Conservation (phyloP, 345 rosid species). For the Arabidopsis thaliana region TAIR10.1 NC_003076.8:22239001-22239500, state of each 20-base stretch:
- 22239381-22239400: constrained; percentile 14
- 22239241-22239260: constrained; percentile 29
- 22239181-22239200: constrained; percentile 22
- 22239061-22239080: constrained; percentile 31
- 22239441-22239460: neutral
- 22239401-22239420: neutral
- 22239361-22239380: constrained; percentile 25
- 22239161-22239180: constrained; percentile 11
- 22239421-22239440: neutral
- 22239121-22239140: constrained; percentile 30
- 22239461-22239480: no score
- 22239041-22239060: constrained; percentile 33
- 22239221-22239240: constrained; percentile 2
- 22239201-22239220: constrained; percentile 9
- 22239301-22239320: constrained; percentile 24
- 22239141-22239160: neutral
- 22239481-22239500: neutral
- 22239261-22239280: constrained; percentile 4
- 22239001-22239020: constrained; percentile 34
- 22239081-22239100: constrained; percentile 28
- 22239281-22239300: constrained; percentile 7
- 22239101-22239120: constrained; percentile 21
- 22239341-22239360: constrained; percentile 16
- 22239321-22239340: constrained; percentile 6
- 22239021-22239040: constrained; percentile 17